Evolutionary conservation across 176 grass and related monocot species (phyloP), one percentile per base, ranked within the genome.

Genomic region (Raddia distichophylla): DNA sequence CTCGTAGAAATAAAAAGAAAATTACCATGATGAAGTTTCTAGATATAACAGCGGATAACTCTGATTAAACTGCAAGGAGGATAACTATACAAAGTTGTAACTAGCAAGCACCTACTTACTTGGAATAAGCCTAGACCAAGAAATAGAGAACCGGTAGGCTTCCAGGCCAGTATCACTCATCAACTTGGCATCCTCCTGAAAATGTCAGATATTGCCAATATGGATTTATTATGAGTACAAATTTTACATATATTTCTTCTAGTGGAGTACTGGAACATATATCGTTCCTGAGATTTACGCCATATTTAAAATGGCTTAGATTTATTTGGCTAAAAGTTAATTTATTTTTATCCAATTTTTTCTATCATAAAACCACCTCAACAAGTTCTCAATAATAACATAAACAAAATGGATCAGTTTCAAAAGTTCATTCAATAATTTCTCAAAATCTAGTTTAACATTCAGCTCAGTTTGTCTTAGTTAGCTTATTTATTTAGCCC

Each of bases 71-170:
- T 54, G 11, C n/a, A 35, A 67, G 5, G 5, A 40, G 61, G 17
- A 22, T 67, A 44, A 44, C 0, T 13, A 0, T 66, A 40, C 12
- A 7, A 57, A 56, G 49, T 13, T 16, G 60, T 48, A 32, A 66
- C 19, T 17, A 22, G 27, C 27, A 27, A 27, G 27, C 27, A 27
- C 27, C 27, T 11, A 71, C 75, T 82, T 94, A 97, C 92, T 90
- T 71, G 92, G 92, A 22, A 97, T 84, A 71, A 94, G 92, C 46
- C 94, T 86, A 16, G 94, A 92, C 94, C 94, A 97, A 65, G 91
- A 94, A 74, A 97, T 90, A 76, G 94, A 97, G 87, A 94, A 97
- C 54, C 85, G 82, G 83, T 94, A 97, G 20, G 92, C 92, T 53
- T 97, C 90, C 34, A 97, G 79, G 12, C 92, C 88, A 20, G 86